These are phyloP conservation scores for Colletotrichum tanaceti DNA, from an alignment of 2,329 filamentous ascomycete species.

Conservation along the genomic window DNA sequence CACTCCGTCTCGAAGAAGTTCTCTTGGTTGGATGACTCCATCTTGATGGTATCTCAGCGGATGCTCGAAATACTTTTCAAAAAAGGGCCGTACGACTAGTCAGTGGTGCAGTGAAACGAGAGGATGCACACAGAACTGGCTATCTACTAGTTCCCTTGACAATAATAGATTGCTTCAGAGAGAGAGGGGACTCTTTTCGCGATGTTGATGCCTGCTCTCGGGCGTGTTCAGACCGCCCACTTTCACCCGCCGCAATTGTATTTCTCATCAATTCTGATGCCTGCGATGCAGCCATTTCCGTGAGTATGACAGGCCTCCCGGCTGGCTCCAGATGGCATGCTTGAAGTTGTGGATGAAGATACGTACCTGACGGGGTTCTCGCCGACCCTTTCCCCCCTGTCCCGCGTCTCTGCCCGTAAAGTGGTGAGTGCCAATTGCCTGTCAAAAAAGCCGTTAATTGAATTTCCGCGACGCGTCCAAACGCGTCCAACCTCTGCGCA, in stretches of 20 bases:
- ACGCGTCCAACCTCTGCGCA: slow-evolving; percentile 51
- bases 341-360: accelerated
- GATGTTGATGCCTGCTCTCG: slow-evolving; percentile 15
- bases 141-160: background rate
- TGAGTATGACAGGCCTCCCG: background rate
- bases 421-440: background rate
- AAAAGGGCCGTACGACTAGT: background rate
- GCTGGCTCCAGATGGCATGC: slow-evolving; percentile 2
- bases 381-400: background rate
- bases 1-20: slow-evolving; percentile 96
- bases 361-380: slow-evolving; percentile 22
- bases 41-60: slow-evolving; percentile 58
- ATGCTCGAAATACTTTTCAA: background rate
- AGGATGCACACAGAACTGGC: background rate
- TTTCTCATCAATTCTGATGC: slow-evolving; percentile 40
- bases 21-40: slow-evolving; percentile 77
- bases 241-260: slow-evolving; percentile 21
- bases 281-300: slow-evolving; percentile 27
- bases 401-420: slow-evolving; percentile 3
- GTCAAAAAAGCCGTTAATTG: slow-evolving; percentile 46
- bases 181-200: background rate
- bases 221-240: slow-evolving; percentile 12
- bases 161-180: background rate
- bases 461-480: slow-evolving; percentile 51
- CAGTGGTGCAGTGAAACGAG: background rate